Evolutionary conservation across 306 rosid species (phyloP).

Genomic region (Rosa multiflora): DNA sequence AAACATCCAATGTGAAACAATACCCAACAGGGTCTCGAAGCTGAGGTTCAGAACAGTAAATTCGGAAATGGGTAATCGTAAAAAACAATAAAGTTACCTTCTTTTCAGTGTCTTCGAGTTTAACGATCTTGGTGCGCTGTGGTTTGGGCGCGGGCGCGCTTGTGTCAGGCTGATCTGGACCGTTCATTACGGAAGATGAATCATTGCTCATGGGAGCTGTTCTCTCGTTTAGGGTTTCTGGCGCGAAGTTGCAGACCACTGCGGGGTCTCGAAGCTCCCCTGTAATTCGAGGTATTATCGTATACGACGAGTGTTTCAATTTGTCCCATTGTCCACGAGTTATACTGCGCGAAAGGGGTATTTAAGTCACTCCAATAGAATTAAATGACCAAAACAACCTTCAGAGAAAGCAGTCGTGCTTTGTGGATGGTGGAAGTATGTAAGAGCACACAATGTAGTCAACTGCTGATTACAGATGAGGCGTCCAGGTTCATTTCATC

Average conservation of each 20-base stretch:
- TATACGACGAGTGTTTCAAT: neutral
- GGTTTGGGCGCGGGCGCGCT: conserved; percentile 46
- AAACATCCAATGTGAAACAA: neutral
- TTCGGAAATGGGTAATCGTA: conserved; percentile 23
- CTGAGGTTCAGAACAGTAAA: conserved; percentile 17
- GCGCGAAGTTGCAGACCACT: neutral
- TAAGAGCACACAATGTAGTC: too few relatives aligned
- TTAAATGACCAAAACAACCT: neutral
- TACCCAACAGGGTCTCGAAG: conserved; percentile 11
- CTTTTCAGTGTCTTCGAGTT: conserved; percentile 60
- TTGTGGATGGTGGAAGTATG: too few relatives aligned
- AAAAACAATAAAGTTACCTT: conserved; percentile 44
- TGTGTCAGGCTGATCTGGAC: conserved; percentile 50
- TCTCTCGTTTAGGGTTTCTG: neutral
- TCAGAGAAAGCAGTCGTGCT: neutral
- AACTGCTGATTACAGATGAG: too few relatives aligned
- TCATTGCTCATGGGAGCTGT: conserved; percentile 30
- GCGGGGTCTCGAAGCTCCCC: neutral
- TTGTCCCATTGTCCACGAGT: neutral
- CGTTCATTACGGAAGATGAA: conserved; percentile 43
- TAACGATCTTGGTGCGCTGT: conserved; percentile 50
- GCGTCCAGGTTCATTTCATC: too few relatives aligned
- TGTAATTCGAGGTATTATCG: neutral
- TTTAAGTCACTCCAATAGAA: neutral
- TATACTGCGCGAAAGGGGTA: neutral